Evolutionary conservation across 2,329 filamentous ascomycete genomes (phyloP), one percentile per base, ranked within the genome.

Genomic region (Coniochaeta hoffmannii): DNA sequence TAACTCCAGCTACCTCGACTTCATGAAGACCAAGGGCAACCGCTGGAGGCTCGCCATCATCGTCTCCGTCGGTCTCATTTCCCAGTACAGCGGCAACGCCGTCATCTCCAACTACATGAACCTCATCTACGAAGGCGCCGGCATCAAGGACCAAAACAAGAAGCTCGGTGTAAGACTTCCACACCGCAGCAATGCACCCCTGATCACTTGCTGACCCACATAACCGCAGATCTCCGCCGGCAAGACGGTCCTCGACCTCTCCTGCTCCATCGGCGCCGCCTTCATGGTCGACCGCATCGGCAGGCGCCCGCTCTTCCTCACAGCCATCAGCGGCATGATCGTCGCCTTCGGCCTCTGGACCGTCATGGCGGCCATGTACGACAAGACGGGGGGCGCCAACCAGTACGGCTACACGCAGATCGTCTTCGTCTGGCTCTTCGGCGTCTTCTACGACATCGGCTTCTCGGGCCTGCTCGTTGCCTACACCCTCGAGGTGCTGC

Each of bases 101-200:
- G 70, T 88, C 1, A 81, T 88, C 64, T 83, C 78, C 59, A 87
- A 87, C 70, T 87, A 87, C 66, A 82, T 85, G 63, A 80, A 83
- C 57, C 73, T 77, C 56, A 77, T 88, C 60, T 86, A 86, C 69
- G 71, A 76, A 34, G 78, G 78, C 52, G 82, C 83, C 50, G 84
- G 83, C 46, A 85, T 87, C 64, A 78, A 62, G 1, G 71, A 76
- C 46, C 73, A 81, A 64, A 76, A 78, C 63, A 74, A 77, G 68
- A 82, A 83, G 69, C 76, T 82, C 24, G 79, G 71, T 57, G 38
- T 44, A 44, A 24, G 38, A 24, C 38, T 12, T 36, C 15, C 5
- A 36, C 5, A 12, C 34, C 7, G 7, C 30, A 32, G 30, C 12
- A n/a, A 32, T 32, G 7, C n/a, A 14, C 14, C 8, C 3, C n/a